A percentile compares a stretch with the other conserved stretches of the same genome.
phyloP scores from a whole-genome alignment of 805 yeast species.

The Nakazawaea holstii region DNA sequence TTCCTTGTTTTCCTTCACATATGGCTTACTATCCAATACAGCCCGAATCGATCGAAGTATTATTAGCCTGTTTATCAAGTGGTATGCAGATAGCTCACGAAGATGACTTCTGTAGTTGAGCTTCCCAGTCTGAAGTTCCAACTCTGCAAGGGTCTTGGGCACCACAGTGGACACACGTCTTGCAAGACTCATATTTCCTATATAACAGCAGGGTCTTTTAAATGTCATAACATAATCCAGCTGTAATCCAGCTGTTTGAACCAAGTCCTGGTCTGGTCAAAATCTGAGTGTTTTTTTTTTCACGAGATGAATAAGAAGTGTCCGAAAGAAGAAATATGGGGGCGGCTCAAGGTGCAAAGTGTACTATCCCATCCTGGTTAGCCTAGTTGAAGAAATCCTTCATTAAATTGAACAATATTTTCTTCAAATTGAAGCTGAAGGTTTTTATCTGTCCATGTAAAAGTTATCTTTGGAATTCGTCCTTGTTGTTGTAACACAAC shows the following conservation, averaged over 20 bases:
- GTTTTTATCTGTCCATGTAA: no score
- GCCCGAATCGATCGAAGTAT: neutral
- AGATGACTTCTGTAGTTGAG: slow-evolving; percentile 1
- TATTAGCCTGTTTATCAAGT: slow-evolving; percentile 1
- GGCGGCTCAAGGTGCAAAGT: no score
- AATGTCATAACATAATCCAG: neutral
- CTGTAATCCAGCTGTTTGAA: neutral
- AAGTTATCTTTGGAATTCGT: no score
- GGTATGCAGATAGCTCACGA: neutral
- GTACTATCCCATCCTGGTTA: no score
- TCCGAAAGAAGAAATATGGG: no score
- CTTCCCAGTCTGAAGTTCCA: neutral
- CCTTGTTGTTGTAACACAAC: no score
- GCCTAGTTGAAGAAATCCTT: no score
- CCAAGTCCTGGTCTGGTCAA: no score
- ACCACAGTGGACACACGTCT: neutral
- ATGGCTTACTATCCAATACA: neutral
- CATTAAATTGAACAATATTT: no score
- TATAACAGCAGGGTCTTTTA: neutral
- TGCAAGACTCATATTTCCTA: neutral
- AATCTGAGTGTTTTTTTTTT: neutral
- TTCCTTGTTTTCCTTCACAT: neutral
- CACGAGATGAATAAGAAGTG: neutral
- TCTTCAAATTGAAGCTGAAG: no score
- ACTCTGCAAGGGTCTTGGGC: slow-evolving; percentile 1